Base-by-base conservation (phyloP, 305 asterid species). In the Fraxinus latifolia region DNA sequence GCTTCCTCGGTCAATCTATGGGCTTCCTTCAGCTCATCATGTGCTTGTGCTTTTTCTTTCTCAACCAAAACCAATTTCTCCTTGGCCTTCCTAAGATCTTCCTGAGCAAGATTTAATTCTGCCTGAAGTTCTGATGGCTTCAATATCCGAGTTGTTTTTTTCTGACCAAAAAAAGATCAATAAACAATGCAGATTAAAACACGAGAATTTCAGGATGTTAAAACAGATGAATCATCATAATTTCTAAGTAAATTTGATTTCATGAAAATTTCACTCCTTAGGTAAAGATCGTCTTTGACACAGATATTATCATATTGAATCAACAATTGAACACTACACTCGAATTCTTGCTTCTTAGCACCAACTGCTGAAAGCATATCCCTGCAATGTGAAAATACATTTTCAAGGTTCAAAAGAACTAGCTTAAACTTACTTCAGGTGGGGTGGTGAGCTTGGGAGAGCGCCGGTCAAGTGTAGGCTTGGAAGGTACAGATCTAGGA, bases 61-160 rank as follows among this genome's bases (percentile, higher is more conserved):
- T 93, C 97, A 68, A 88, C 87, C 77, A 72, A 74, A 71, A 79
- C 88, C 85, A 96, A 83, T 80, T 90, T 92, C 85, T 96, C 98
- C 88, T 91, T 89, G 21, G 97, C 92, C 86, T 91, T 91, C 87
- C 86, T 92, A 79, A 96, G 97, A 74, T 94, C 98, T 84, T 96
- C 99, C 82, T 92, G 97, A 70, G 91, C 97, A 87, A 78, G 84
- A 81, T 55, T 90, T 73, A 94, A 53, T 77, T 91, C 97, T 32
- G 95, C 86, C 83, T 93, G 97, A 84, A 93, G 85, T 77, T 94
- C 98, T 4, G 96, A 87, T 29, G 95, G 92, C 86, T 90, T 96
- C 80, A 81, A 36, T 42, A 89, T 78, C 31, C 97, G 96, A 34
- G 89, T 77, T 21, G 92, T 83, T 89, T 90, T 93, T 83, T 93